A percentile compares a stretch with the other conserved stretches of the same genome.
Conservation (phyloP, 1,284 basidiomycete species). For the Puccinia coronata region DNA sequence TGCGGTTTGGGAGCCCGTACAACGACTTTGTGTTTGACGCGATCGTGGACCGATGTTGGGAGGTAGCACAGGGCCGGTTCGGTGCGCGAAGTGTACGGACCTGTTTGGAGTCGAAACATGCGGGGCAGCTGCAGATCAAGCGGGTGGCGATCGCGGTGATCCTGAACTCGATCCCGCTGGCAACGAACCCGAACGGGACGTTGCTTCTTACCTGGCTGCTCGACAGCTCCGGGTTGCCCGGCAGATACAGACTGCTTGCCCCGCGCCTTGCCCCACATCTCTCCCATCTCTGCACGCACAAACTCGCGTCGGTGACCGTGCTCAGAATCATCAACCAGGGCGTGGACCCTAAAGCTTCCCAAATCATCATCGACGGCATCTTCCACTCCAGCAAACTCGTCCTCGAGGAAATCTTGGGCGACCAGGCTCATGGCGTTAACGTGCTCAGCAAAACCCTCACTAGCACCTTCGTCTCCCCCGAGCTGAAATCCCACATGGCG, state of each 20-base stretch:
- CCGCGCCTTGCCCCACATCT: conserved; percentile 94
- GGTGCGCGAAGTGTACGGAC: conserved; percentile 97
- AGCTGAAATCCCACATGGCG: conserved; percentile 70
- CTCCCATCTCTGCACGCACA: conserved; percentile 95
- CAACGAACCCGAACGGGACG: conserved; percentile 96
- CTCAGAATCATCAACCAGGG: conserved; percentile 65
- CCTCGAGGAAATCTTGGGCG: conserved; percentile 85
- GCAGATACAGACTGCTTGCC: conserved; percentile 85
- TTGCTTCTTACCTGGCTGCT: conserved; percentile 93
- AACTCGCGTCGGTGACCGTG: conserved; percentile 90
- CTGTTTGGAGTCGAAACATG: conserved; percentile 84
- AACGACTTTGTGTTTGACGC: conserved; percentile 97
- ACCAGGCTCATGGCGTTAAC: conserved; percentile 91
- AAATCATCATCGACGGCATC: conserved; percentile 57
- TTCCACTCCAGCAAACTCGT: conserved; percentile 77
- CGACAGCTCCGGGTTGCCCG: conserved; percentile 87
- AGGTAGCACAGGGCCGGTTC: conserved; percentile 72
- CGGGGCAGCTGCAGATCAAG: conserved; percentile 81
- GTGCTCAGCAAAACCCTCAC: conserved; percentile 91
- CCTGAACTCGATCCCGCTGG: conserved; percentile 93
- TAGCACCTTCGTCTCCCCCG: conserved; percentile 70
- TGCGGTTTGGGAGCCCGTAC: conserved; percentile 82
- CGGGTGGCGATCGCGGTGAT: conserved; percentile 91
- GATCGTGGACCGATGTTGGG: conserved; percentile 98
- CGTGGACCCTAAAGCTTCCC: conserved; percentile 57